phyloP scores from a whole-genome alignment of 257 asterid genomes.

The Echites panduratus region DNA sequence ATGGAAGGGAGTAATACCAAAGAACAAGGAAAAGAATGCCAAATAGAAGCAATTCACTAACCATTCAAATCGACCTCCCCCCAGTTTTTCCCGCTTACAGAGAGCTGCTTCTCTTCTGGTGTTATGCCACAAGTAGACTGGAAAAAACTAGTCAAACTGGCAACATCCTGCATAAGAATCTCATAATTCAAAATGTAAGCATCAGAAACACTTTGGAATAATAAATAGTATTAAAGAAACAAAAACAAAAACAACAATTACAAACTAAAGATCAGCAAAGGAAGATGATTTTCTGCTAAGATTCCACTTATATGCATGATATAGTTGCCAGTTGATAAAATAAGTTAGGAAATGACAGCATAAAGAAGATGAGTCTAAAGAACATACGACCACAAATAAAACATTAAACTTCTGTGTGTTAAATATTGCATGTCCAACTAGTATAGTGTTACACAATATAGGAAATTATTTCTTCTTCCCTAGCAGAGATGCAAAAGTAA shows the following conservation, averaged over 20 bases:
- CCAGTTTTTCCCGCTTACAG: conserved; percentile 95
- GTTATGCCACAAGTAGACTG: conserved; percentile 56
- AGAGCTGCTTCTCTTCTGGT: conserved; percentile 94
- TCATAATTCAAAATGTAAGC: conserved; percentile 9
- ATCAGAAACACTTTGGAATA: neutral
- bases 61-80: conserved; percentile 96
- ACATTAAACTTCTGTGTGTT: neutral
- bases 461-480: neutral
- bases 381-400: neutral
- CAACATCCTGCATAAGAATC: conserved; percentile 59
- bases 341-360: neutral
- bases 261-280: neutral
- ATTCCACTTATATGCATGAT: neutral
- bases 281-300: too few relatives aligned
- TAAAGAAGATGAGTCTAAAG: neutral
- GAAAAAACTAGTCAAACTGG: conserved; percentile 61
- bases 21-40: neutral
- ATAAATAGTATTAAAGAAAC: neutral
- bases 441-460: neutral
- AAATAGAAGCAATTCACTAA: conserved; percentile 19
- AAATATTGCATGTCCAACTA: neutral
- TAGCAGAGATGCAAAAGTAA: neutral
- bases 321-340: neutral
- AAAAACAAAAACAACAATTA: neutral
- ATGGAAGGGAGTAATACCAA: too few relatives aligned